phyloP scores from a whole-genome alignment of 2,329 filamentous ascomycete species.

The Bipolaris cookei region DNA sequence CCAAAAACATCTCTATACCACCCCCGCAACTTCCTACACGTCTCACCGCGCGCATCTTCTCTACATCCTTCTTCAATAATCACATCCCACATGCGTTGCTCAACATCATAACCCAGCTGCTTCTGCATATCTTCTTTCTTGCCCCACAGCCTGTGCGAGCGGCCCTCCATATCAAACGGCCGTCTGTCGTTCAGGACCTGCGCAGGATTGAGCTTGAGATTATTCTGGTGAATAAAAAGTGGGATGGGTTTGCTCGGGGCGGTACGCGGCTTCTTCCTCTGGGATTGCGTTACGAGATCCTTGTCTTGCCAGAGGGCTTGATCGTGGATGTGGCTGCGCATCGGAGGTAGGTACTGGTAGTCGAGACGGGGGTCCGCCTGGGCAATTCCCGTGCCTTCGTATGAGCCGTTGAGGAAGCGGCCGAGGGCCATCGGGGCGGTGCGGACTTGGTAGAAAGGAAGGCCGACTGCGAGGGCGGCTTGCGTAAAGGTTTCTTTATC shows the following conservation, averaged over 20 bases:
- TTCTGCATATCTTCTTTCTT: constrained; percentile 16
- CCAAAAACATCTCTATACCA: constrained; percentile 31
- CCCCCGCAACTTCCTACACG: constrained; percentile 18
- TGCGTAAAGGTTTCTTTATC: constrained; percentile 60
- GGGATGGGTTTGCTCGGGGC: constrained; percentile 14
- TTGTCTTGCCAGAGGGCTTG: constrained; percentile 14
- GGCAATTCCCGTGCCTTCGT: constrained; percentile 20
- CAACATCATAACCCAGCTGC: constrained; percentile 35
- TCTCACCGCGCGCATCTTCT: constrained; percentile 9
- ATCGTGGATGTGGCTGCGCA: constrained; percentile 24
- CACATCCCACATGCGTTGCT: constrained; percentile 33
- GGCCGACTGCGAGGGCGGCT: constrained; percentile 52
- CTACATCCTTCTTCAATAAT: constrained; percentile 33
- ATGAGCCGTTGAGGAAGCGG: constrained; percentile 21
- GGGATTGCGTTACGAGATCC: constrained; percentile 9
- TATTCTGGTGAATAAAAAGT: constrained; percentile 34
- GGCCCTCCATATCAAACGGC: constrained; percentile 16
- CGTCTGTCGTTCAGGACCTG: constrained; percentile 17
- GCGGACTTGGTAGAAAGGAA: constrained; percentile 52
- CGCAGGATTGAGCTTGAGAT: constrained; percentile 26
- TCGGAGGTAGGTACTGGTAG: constrained; percentile 25
- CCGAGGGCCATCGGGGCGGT: constrained; percentile 44
- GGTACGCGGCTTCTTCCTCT: constrained; percentile 10
- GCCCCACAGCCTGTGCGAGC: constrained; percentile 31
- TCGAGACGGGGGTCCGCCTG: constrained; percentile 32